Evolutionary conservation across 2,329 filamentous ascomycete genomes (phyloP).

Genomic region (Apiospora malaysiana): DNA sequence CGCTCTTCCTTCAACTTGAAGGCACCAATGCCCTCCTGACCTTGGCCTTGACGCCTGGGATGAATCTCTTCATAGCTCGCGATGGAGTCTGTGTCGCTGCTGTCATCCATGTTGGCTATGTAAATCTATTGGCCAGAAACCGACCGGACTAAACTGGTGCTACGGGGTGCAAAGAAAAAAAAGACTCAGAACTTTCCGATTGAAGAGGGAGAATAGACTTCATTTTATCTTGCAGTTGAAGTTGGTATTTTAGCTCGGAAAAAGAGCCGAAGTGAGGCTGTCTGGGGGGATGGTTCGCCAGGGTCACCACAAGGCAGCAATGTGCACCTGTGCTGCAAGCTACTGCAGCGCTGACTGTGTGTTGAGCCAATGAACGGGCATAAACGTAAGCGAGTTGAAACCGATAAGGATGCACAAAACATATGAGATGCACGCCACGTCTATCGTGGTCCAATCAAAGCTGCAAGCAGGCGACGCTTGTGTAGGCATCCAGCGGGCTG

Average conservation of each 20-base stretch:
- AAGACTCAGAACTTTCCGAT: no score
- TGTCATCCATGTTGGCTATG: background rate
- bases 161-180: no score
- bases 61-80: constrained; percentile 43
- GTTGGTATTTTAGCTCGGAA: background rate
- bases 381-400: no score
- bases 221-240: background rate
- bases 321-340: background rate
- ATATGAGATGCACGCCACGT: background rate
- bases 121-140: background rate
- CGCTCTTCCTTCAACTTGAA: constrained; percentile 24
- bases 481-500: constrained; percentile 2
- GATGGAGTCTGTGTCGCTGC: constrained; percentile 38
- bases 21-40: constrained; percentile 14
- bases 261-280: background rate
- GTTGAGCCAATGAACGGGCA: background rate
- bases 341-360: background rate
- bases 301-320: background rate
- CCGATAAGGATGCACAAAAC: background rate
- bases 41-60: constrained; percentile 17
- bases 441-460: background rate
- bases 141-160: no score
- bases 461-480: background rate
- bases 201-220: no score
- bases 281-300: background rate